Evolutionary conservation across 805 yeast species (phyloP), one percentile per base, ranked within the genome.

Genomic region (Pichia rugopelliculosa): DNA sequence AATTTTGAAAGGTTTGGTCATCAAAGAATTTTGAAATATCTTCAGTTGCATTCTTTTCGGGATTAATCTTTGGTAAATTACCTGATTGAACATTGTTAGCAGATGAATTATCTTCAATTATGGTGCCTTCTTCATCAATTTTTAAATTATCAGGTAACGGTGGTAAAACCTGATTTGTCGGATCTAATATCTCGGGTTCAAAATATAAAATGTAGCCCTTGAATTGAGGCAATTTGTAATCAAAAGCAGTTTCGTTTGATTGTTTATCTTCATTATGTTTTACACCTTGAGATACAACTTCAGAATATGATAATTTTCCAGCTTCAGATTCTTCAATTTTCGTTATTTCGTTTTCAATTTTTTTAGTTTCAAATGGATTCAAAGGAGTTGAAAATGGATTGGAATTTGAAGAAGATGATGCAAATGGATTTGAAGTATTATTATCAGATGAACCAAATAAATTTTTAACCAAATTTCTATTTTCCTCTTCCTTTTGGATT

Each of bases 1-100:
- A 93, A 50, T 80, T 76, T 59, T 86, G 87, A 65, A 93, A 93
- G 7, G 76, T 77, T 48, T 78, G 79, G 60, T 90, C 96, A 52
- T 86, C 85, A 45, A 84, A 65, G 66, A 80, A 70, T 44, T 71
- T 73, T 2, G 79, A 69, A 17, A 80, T 64, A 39, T 72, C 72
- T 41, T 74, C 77, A 0, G 73, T 64, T 42, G 52, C 55, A 11
- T 41, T 45, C 4, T 47, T 45, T 38, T 39, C 51, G 9, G 49
- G 41, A 24, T 48, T 54, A 3, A 48, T 36, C n/a, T 50, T 50
- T 15, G 58, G 57, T 23, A 54, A 48, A n/a, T 55, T 56, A 1
- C 57, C 50, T 6, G 57, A 39, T 9, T 51, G 27, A 2, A 50
- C 37, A 21, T 44, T 42, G n/a, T 25, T 21, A 3, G 41, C 37